phyloP scores from a whole-genome alignment of 2,329 filamentous ascomycete genomes.

The Sclerotinia subarctica region DNA sequence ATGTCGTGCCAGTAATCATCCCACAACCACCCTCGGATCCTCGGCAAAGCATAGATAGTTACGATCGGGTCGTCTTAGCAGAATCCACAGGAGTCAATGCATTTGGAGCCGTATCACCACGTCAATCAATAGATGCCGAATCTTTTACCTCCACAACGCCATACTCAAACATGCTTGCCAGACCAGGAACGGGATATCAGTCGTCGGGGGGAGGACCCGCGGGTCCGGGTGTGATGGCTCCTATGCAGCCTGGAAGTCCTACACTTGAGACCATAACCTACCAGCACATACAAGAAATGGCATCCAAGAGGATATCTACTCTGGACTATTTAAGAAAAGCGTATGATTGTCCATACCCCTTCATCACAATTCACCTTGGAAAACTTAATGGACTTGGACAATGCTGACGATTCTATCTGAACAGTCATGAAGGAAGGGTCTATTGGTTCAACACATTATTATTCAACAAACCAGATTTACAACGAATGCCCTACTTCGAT shows the following conservation, averaged over 20 bases:
- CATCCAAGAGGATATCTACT: constrained; percentile 89
- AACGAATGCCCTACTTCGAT: constrained; percentile 82
- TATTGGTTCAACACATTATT: constrained; percentile 99
- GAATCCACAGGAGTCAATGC: constrained; percentile 24
- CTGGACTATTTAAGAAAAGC: constrained; percentile 89
- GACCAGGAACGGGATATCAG: constrained; percentile 34
- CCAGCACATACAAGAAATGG: constrained; percentile 75
- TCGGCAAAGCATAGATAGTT: constrained; percentile 26
- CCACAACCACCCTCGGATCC: constrained; percentile 11
- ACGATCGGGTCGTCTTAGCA: constrained; percentile 23
- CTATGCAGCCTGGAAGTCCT: constrained; percentile 35
- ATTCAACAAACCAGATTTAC: constrained; percentile 78
- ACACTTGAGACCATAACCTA: constrained; percentile 42
- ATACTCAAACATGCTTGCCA: constrained; percentile 37
- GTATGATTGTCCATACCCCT: constrained; percentile 52
- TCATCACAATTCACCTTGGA: not conserved
- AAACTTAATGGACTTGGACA: not conserved
- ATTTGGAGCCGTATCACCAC: constrained; percentile 7
- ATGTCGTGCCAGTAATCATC: constrained; percentile 19
- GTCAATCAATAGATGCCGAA: constrained; percentile 21
- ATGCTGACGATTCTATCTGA: not conserved
- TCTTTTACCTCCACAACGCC: constrained; percentile 32
- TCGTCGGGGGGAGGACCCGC: constrained; percentile 24
- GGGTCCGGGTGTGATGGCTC: constrained; percentile 25
- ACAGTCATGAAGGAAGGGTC: constrained; percentile 84